Evolutionary conservation across 75 land plant genomes (phyloP).

Genomic region (Adiantum capillusveneris): DNA sequence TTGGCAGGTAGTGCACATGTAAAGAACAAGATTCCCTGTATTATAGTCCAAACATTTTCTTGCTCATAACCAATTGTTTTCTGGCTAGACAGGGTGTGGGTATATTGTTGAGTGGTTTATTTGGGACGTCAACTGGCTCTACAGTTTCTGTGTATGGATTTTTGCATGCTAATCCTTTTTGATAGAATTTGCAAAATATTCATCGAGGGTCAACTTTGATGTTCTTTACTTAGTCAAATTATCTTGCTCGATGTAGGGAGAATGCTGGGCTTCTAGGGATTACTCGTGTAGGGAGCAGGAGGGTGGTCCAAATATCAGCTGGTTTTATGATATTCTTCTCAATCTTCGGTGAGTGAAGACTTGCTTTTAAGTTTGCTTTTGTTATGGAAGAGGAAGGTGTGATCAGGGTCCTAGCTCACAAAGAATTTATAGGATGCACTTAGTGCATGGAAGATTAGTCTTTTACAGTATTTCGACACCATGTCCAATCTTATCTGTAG

Average conservation of each 20-base stretch:
- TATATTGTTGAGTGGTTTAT: conserved; percentile 79
- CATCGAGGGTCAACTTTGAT: neutral
- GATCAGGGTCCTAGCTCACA: too few species aligned
- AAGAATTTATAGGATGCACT: too few species aligned
- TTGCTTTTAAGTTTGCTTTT: too few species aligned
- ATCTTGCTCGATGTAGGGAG: conserved; percentile 35
- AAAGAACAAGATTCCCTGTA: too few species aligned
- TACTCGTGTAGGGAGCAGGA: conserved; percentile 61
- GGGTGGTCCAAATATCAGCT: conserved; percentile 48
- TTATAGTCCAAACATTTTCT: too few species aligned
- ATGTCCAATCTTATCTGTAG: too few species aligned
- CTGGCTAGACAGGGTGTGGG: conserved; percentile 96
- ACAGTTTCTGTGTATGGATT: conserved; percentile 90
- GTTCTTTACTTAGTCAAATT: neutral
- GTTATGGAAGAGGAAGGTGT: too few species aligned
- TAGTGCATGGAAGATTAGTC: too few species aligned
- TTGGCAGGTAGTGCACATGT: conserved; percentile 91
- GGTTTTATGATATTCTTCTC: conserved; percentile 54
- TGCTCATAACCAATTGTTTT: too few species aligned
- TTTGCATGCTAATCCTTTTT: too few species aligned
- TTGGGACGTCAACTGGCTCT: conserved; percentile 86
- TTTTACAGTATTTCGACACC: too few species aligned
- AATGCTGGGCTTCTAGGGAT: conserved; percentile 55
- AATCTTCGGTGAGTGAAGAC: conserved; percentile 31
- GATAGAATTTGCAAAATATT: too few species aligned